Evolutionary conservation across 257 asterid genomes (phyloP).

Genomic region (Gentiana straminea): DNA sequence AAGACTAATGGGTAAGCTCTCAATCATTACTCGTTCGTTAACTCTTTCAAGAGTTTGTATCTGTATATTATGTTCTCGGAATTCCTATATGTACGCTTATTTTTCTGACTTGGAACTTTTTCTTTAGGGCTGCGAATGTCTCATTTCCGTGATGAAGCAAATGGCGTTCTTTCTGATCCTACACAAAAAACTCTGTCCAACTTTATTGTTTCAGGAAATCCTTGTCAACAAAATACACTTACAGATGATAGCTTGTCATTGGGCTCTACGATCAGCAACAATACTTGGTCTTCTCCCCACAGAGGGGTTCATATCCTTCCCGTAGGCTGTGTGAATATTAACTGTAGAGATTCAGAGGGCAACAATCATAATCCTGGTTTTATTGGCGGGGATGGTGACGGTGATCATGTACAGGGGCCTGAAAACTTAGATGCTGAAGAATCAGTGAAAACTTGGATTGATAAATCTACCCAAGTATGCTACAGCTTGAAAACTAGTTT

Average conservation of each 20-base stretch:
- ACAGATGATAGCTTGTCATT: slow-evolving; percentile 17
- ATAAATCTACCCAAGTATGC: slow-evolving; percentile 25
- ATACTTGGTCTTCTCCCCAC: slow-evolving; percentile 17
- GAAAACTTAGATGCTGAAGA: slow-evolving; percentile 20
- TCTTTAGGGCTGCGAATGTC: slow-evolving; percentile 75
- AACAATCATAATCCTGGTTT: slow-evolving; percentile 24
- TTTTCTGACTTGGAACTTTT: slow-evolving; percentile 1
- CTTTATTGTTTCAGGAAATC: slow-evolving; percentile 41
- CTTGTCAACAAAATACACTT: slow-evolving; percentile 23
- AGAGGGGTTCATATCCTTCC: slow-evolving; percentile 18
- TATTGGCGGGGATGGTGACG: slow-evolving; percentile 7
- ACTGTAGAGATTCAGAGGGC: slow-evolving; percentile 17
- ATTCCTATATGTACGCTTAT: not conserved
- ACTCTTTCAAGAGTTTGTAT: not conserved
- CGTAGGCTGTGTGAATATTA: slow-evolving; percentile 24
- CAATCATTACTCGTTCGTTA: not conserved
- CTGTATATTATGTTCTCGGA: not conserved
- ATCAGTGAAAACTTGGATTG: slow-evolving; percentile 13
- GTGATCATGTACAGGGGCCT: slow-evolving; percentile 9
- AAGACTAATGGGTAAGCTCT: slow-evolving; percentile 72
- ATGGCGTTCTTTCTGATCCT: slow-evolving; percentile 47
- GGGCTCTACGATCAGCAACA: slow-evolving; percentile 23
- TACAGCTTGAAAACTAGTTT: slow-evolving; percentile 2
- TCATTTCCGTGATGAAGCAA: slow-evolving; percentile 56
- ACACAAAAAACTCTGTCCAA: slow-evolving; percentile 68